Base-by-base conservation (phyloP, 2,329 filamentous ascomycete genomes). In the Akanthomyces lecanii region DNA sequence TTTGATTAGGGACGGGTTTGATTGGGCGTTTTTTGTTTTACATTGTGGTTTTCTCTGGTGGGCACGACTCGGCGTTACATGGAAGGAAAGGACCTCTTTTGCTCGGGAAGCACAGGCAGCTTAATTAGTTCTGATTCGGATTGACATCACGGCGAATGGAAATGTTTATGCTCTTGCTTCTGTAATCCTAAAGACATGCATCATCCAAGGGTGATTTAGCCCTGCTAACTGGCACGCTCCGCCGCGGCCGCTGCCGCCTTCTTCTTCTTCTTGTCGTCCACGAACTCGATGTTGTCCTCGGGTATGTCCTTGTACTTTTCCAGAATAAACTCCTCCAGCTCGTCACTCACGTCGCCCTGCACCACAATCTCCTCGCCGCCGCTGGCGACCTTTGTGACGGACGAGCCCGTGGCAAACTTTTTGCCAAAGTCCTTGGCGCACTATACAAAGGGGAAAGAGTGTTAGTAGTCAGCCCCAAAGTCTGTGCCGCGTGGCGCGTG, bases 291-390 rank as follows among this genome's bases (percentile, higher is more conserved):
- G 77, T 99, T 97, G 73, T 96, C 92, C 79, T 96, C 91, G 2
- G 94, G 94, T 69, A 99, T 90, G 67, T 92, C 86, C 75, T 89
- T 89, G 77, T 97, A 96, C 73, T 91, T 90, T 73, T 97, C 92
- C 67, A 90, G 74, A 72, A 99, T 78, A 79, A 94, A 97, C 74
- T 98, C 95, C 72, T 91, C 85, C 67, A 99, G 88, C 78, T 99
- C 95, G 71, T 95, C 91, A 75, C 92, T 96, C 66, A 99, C 88
- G 78, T 99, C 95, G 40, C 95, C 95, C 78, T 99, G 95, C 23
- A 99, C 92, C 5, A 96, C 96, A 74, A 99, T 98, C 78, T 98
- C 95, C 77, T 99, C 95, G 21, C 90, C 90, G 25, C 91, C 92
- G 62, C 87, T 88, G 0, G 92, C 85, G 1, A 90, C 85, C 79